These are phyloP conservation scores for Stephania yunnanensis DNA, from an alignment of 164 flowering plant genomes.

Conservation along the genomic window DNA sequence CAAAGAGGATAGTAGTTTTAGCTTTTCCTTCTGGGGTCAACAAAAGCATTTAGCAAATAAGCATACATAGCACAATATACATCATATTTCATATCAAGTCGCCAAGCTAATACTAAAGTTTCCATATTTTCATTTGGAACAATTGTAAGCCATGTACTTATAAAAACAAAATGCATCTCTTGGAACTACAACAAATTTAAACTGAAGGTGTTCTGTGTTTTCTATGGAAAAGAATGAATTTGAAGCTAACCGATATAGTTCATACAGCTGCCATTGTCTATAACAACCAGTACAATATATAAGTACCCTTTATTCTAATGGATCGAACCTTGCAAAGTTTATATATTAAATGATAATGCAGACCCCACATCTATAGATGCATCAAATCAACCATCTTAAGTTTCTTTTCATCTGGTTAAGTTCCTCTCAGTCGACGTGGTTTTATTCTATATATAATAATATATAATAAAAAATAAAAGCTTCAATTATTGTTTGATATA, in stretches of 20 bases:
- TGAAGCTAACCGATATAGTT: no score
- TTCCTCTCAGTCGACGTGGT: neutral
- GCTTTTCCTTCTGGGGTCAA: constrained; percentile 35
- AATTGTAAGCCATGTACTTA: constrained; percentile 2
- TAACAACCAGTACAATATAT: no score
- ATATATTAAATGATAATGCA: no score
- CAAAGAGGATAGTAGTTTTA: neutral
- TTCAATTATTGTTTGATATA: neutral
- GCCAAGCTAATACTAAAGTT: constrained; percentile 26
- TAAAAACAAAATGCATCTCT: constrained; percentile 16
- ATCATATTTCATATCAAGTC: constrained; percentile 2
- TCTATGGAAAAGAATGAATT: no score
- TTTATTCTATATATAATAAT: neutral
- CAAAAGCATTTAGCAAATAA: constrained; percentile 34
- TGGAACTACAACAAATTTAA: no score
- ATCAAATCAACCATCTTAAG: no score
- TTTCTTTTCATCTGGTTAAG: no score
- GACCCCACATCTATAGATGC: no score
- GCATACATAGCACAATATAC: constrained; percentile 23
- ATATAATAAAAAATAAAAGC: neutral
- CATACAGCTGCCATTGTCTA: no score
- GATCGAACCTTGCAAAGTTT: no score
- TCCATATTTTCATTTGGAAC: constrained; percentile 15
- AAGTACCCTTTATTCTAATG: no score
- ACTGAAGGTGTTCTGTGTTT: no score